phyloP scores from a whole-genome alignment of 352 stramenopile genomes.

The Blastocystis hominis region DNA sequence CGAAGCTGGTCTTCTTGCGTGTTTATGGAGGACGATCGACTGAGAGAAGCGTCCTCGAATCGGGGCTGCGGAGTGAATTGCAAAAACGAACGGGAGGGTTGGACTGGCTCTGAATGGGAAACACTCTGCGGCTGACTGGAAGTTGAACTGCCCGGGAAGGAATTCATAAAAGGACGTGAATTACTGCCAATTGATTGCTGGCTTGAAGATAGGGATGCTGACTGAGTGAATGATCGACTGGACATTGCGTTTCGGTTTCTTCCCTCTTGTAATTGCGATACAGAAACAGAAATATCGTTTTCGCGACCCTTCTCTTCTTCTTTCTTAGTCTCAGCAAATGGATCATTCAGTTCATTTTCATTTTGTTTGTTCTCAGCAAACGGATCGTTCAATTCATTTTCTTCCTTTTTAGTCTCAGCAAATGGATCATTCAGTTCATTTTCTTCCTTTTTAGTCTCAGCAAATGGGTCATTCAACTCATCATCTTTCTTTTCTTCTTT shows the following conservation, averaged over 20 bases:
- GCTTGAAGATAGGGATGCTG: neutral
- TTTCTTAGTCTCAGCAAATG: neutral
- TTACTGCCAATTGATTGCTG: neutral
- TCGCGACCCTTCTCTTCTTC: neutral
- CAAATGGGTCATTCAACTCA: neutral
- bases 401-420: neutral
- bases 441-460: neutral
- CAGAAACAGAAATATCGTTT: neutral
- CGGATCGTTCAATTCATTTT: neutral
- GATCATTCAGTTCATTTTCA: neutral
- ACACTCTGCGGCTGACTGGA: too few relatives aligned
- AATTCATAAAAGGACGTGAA: too few relatives aligned
- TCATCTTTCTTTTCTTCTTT: neutral
- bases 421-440: neutral
- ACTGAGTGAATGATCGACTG: neutral
- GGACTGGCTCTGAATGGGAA: neutral
- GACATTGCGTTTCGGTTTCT: neutral
- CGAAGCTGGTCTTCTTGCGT: neutral
- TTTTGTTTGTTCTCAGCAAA: constrained; percentile 14
- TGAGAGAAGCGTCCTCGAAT: too few relatives aligned
- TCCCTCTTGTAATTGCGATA: neutral
- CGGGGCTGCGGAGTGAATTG: too few relatives aligned
- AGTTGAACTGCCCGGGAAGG: too few relatives aligned
- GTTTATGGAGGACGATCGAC: neutral
- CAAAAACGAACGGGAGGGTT: neutral